A percentile compares a stretch with the other conserved stretches of the same genome.
Evolutionary conservation across 352 stramenopile species (phyloP).

Genomic region (Phytophthora macrochlamydospora): DNA sequence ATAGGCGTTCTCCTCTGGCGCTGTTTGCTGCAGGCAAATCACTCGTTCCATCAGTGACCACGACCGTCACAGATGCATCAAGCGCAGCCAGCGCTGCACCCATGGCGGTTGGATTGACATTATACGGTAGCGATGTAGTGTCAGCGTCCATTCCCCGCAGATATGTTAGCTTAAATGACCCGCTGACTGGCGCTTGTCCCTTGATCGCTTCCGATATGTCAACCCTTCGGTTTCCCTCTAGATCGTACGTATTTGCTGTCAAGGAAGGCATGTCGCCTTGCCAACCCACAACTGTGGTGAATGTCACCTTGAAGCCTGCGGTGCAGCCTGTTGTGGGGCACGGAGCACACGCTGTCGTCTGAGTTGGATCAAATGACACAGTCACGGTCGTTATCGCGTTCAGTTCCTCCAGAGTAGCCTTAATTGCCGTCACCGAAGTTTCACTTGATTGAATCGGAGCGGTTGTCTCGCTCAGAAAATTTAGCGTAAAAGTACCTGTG

Average conservation of each 20-base stretch:
- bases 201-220: conserved; percentile 73
- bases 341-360: conserved; percentile 72
- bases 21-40: conserved; percentile 44
- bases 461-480: conserved; percentile 89
- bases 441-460: conserved; percentile 86
- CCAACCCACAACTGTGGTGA: conserved; percentile 77
- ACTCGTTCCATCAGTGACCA: conserved; percentile 68
- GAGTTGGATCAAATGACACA: conserved; percentile 65
- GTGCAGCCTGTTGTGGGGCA: conserved; percentile 63
- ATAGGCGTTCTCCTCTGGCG: conserved; percentile 68
- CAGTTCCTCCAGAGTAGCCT: conserved; percentile 90
- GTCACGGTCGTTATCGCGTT: conserved; percentile 86
- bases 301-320: conserved; percentile 90
- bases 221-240: conserved; percentile 92
- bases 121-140: conserved; percentile 67
- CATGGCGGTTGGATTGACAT: conserved; percentile 37
- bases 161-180: conserved; percentile 92
- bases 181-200: conserved; percentile 90
- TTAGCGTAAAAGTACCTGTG: conserved; percentile 84
- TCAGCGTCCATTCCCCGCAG: conserved; percentile 72
- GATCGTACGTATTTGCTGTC: conserved; percentile 75
- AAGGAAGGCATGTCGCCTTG: conserved; percentile 91
- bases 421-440: conserved; percentile 72
- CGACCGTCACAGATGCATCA: conserved; percentile 77
- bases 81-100: conserved; percentile 78